Base-by-base conservation (phyloP, 2,329 filamentous ascomycete genomes). In the Ophiognomonia clavigignenti-juglandacearum region DNA sequence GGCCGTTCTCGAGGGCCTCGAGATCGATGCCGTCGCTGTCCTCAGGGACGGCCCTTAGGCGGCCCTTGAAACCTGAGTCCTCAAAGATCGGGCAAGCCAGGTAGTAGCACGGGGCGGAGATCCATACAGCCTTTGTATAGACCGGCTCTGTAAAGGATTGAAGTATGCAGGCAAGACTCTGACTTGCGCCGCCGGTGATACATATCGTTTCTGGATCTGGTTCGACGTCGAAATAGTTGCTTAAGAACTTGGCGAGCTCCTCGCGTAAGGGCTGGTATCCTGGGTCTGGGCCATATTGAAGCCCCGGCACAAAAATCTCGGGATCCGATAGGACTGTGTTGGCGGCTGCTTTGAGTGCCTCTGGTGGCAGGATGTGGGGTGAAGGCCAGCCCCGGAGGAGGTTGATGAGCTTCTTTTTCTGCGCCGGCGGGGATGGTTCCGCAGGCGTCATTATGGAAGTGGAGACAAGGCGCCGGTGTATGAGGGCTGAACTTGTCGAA, bases 1-100 rank as follows among this genome's bases (percentile, higher is more conserved):
- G 63, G 47, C 73, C 71, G 23, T 54, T 60, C 51, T 75, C 72
- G 38, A 90, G 64, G 47, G 68, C 78, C 1, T 70, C 76, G 20
- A 95, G 63, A 63, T 95, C 82, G 32, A 95, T 68, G 1, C 90
- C 90, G 58, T 88, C 80, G 0, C 79, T 79, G 59, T 92, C 87
- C 66, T 95, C 89, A 1, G 84, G 83, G 11, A 91, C 77, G 2
- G 82, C 85, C 41, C 74, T 75, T 59, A 95, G 60, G 29, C 82
- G 78, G 4, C 76, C 77, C 4, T 72, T 70, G 55, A 95, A 89
- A 1, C 88, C 86, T 5, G 83, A 74, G 64, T 96, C 91, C 48
- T 86, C 82, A 59, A 96, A 90, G 47, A 95, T 87, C n/a, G 83
- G 76, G 59, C 86, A 90, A 0, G 83, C 86, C n/a, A 95, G 72